These are phyloP conservation scores for Colletotrichum ledebouriae DNA, from an alignment of 2,329 filamentous ascomycete species.

Conservation along the genomic window DNA sequence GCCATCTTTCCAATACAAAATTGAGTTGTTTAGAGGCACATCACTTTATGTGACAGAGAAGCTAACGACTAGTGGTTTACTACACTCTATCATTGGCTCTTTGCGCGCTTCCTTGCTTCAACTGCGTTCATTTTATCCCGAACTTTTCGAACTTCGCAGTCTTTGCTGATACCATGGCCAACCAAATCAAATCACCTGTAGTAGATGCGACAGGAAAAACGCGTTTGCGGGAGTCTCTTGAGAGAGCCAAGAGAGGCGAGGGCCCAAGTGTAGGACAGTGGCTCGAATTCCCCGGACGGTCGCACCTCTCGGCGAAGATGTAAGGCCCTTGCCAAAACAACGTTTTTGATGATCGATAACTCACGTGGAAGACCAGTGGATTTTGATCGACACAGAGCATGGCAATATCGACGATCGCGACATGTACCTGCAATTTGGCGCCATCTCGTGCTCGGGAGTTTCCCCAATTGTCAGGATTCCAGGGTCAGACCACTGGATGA, in stretches of 20 bases:
- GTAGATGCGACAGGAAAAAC: conserved; percentile 50
- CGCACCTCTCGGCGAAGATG: conserved; percentile 49
- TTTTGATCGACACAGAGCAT: conserved; percentile 28
- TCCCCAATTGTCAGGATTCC: conserved; percentile 20
- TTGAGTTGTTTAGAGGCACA: no score
- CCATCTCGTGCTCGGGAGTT: conserved; percentile 17
- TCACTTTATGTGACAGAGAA: no score
- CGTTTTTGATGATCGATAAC: neutral
- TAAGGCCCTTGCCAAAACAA: conserved; percentile 36
- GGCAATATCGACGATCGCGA: conserved; percentile 6
- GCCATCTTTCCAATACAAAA: no score
- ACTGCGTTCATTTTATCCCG: no score
- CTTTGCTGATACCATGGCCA: conserved; percentile 26
- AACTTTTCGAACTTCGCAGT: no score
- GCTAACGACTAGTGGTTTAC: no score
- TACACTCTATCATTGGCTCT: no score
- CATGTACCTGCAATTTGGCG: conserved; percentile 24
- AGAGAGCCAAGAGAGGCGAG: conserved; percentile 47
- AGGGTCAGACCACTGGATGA: conserved; percentile 17
- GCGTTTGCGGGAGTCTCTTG: conserved; percentile 47
- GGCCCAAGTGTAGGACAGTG: conserved; percentile 50
- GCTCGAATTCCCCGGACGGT: conserved; percentile 51
- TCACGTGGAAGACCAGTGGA: neutral
- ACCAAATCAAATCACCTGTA: conserved; percentile 43
- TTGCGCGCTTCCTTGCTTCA: no score